These are phyloP conservation scores for Ogataea haglerorum DNA, from an alignment of 805 yeast genomes.

Conservation along the genomic window DNA sequence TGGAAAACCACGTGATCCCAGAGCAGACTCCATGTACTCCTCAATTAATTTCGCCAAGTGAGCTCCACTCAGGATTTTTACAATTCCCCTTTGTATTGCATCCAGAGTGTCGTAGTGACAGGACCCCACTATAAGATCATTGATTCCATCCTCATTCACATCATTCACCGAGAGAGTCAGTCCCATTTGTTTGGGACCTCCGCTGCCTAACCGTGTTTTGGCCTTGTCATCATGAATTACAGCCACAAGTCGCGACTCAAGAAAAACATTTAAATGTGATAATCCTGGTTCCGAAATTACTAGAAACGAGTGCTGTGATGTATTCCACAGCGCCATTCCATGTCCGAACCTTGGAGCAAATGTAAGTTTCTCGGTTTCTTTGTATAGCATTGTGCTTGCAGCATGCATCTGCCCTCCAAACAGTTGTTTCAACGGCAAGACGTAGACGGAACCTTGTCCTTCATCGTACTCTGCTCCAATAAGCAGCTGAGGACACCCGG, in stretches of 20 bases:
- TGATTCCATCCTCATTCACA: slow-evolving; percentile 36
- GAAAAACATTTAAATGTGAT: slow-evolving; percentile 40
- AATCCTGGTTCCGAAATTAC: slow-evolving; percentile 52
- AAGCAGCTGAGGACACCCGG: slow-evolving; percentile 39
- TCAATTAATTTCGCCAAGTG: slow-evolving; percentile 2
- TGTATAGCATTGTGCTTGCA: background rate
- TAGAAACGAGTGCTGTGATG: slow-evolving; percentile 35
- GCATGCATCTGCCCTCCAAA: slow-evolving; percentile 1
- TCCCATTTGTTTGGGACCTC: slow-evolving; percentile 45
- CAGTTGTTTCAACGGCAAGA: slow-evolving; percentile 39
- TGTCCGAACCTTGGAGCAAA: slow-evolving; percentile 43
- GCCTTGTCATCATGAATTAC: slow-evolving; percentile 24
- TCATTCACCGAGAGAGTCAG: slow-evolving; percentile 26
- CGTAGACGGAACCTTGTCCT: slow-evolving; percentile 40
- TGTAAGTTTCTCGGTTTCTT: slow-evolving; percentile 5
- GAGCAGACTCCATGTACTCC: background rate
- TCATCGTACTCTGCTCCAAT: slow-evolving; percentile 51
- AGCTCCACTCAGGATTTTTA: slow-evolving; percentile 32
- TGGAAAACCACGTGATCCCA: background rate
- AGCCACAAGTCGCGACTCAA: slow-evolving; percentile 14
- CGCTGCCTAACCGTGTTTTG: slow-evolving; percentile 32
- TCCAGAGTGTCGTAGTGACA: slow-evolving; percentile 30
- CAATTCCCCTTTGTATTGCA: slow-evolving; percentile 36
- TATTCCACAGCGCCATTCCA: slow-evolving; percentile 29
- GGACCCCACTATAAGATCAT: slow-evolving; percentile 44